A percentile compares a stretch with the other conserved stretches of the same genome.
Conservation (phyloP, 2,329 filamentous ascomycete genomes). For the Davidsoniella neocaledoniae region DNA sequence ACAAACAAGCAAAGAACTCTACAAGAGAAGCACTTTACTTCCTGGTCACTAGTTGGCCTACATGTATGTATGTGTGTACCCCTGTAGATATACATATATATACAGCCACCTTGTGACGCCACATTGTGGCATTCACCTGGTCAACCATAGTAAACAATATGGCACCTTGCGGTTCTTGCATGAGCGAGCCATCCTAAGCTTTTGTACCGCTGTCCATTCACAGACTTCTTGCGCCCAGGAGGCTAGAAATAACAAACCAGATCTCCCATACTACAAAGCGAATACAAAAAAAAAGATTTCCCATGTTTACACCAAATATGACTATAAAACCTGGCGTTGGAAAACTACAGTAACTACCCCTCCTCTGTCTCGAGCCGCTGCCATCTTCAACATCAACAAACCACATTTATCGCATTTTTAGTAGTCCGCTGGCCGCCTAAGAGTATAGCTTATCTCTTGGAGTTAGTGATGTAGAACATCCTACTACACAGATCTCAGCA, state of each 20-base stretch:
- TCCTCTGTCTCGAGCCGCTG: background rate
- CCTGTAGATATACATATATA: background rate
- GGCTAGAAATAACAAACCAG: no score
- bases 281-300: background rate
- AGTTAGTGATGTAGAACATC: conserved; percentile 22
- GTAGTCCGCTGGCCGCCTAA: background rate
- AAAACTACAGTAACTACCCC: background rate
- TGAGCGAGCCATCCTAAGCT: no score
- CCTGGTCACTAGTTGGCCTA: no score
- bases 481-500: conserved; percentile 21
- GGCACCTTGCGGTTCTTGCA: no score
- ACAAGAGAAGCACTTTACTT: no score
- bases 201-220: no score
- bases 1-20: no score
- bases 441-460: conserved; percentile 1
- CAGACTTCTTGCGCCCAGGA: no score
- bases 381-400: background rate
- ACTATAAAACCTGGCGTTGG: no score
- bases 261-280: background rate
- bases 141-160: conserved; percentile 8
- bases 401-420: background rate
- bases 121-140: conserved; percentile 10
- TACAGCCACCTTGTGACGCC: background rate
- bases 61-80: background rate
- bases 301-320: no score